Base-by-base conservation (phyloP, 495 filamentous ascomycete species). In the Xanthoparmelia taractica region DNA sequence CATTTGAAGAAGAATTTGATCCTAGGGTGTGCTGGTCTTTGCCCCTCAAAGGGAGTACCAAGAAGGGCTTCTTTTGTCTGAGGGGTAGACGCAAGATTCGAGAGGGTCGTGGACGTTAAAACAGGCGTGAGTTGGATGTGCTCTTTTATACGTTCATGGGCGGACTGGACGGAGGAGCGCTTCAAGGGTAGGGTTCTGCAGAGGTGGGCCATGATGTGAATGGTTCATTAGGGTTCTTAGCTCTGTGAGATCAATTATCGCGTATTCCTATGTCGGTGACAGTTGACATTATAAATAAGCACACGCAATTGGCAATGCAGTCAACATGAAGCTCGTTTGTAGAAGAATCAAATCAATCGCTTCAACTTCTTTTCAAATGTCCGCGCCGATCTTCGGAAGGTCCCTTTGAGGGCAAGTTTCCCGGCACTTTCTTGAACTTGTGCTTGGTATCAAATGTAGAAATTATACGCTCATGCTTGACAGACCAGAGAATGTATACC, bases 1-100 rank as follows among this genome's bases (percentile, higher is more conserved):
- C 91, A 96, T 77, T 98, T 98, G 82, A 98, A 96, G 75, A 88
- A 92, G 65, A 98, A 80, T 10, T 83, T 80, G 41, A 96, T 79
- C 34, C 75, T 82, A 1, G 91, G 90, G 13, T 68, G 73, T 15
- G 85, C 84, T 2, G 88, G 82, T 13, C 68, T 65, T 50, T 78
- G 79, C 48, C 81, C 83, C 67, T 82, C 83, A 73, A 79, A 87
- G 65, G 73, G 72, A 2, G 85, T 87, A 25, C 78, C 81, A n/a
- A 69, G 64, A 0, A 88, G 75, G 1, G 79, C 75, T 7, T 79
- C 76, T 4, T 76, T 63, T 5, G 77, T 68, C 66, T 87, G 86
- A 8, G 88, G 85, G 34, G 85, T 86, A 7, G 90, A 95, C 29
- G 91, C 90, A 66, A 96, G 75, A 4, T 65, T 68, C 69, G 87